Conservation (phyloP, 78 protist genomes). For the Dictyostelium brefeldianum region DNA sequence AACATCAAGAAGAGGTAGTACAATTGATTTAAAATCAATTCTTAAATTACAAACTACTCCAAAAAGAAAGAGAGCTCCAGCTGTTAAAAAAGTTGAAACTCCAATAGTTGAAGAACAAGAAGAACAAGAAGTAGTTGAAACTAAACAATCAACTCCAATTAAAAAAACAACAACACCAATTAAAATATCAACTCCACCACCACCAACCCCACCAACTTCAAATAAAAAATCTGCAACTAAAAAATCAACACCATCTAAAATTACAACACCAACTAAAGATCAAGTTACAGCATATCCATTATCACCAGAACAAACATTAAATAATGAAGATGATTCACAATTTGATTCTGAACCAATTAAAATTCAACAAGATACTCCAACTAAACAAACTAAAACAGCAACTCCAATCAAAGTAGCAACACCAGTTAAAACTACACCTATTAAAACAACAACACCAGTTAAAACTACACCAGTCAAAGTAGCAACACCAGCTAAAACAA, state of each 20-base stretch:
- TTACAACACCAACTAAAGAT: constrained; percentile 10
- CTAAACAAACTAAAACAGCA: not conserved
- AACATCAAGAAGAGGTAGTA: constrained; percentile 14
- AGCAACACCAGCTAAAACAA: not conserved
- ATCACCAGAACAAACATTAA: not conserved
- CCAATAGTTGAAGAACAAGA: not conserved
- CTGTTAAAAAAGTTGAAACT: not conserved
- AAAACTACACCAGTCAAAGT: not conserved
- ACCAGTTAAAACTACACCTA: not conserved
- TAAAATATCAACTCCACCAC: constrained; percentile 7
- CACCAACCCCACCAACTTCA: constrained; percentile 12
- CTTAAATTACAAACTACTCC: constrained; percentile 4
- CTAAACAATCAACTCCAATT: not conserved
- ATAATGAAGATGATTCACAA: not conserved
- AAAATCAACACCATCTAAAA: not conserved
- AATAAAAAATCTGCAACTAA: not conserved
- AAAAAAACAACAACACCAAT: not conserved
- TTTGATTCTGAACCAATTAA: not conserved
- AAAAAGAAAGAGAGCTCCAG: constrained; percentile 8
- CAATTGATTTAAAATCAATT: constrained; percentile 20
- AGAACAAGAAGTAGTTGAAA: not conserved
- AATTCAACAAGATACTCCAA: not conserved
- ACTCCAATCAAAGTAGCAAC: not conserved
- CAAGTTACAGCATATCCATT: not conserved
- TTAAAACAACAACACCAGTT: not conserved